Percentiles rank a stretch among this genome's conserved stretches.
These are phyloP conservation scores for Onygenales sp. DNA, from an alignment of 2,329 filamentous ascomycete genomes.

Conservation along the genomic window DNA sequence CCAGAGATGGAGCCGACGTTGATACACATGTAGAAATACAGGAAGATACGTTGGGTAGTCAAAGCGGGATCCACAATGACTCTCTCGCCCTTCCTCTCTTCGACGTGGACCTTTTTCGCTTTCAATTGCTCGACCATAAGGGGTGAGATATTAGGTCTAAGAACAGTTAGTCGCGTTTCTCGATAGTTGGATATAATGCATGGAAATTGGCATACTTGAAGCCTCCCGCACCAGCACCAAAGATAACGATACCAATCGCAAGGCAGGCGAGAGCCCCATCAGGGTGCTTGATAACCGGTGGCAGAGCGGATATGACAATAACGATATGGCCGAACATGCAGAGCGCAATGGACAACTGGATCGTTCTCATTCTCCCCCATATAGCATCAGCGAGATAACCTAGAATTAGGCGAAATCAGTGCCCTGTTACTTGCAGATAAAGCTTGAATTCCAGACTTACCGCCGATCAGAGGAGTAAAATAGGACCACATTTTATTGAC, in stretches of 20 bases:
- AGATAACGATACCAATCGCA: constrained; percentile 53
- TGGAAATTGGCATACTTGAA: constrained; percentile 49
- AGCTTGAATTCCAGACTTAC: background rate
- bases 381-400: constrained; percentile 56
- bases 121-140: constrained; percentile 63
- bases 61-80: constrained; percentile 4
- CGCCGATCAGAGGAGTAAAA: constrained; percentile 48
- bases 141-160: constrained; percentile 59
- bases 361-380: constrained; percentile 60
- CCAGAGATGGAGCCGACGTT: constrained; percentile 55
- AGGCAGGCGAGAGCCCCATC: constrained; percentile 55
- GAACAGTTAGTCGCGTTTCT: background rate
- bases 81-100: constrained; percentile 29
- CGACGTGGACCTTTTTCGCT: constrained; percentile 48
- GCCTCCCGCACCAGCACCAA: constrained; percentile 66
- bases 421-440: background rate
- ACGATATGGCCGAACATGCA: constrained; percentile 58
- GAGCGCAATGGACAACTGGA: constrained; percentile 54
- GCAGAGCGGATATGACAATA: constrained; percentile 56
- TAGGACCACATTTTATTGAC: constrained; percentile 55
- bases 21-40: constrained; percentile 53
- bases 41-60: constrained; percentile 6
- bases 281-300: constrained; percentile 48
- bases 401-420: background rate
- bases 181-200: background rate